Evolutionary conservation across 2,329 filamentous ascomycete genomes (phyloP).

Genomic region (Epichloe gansuensis): DNA sequence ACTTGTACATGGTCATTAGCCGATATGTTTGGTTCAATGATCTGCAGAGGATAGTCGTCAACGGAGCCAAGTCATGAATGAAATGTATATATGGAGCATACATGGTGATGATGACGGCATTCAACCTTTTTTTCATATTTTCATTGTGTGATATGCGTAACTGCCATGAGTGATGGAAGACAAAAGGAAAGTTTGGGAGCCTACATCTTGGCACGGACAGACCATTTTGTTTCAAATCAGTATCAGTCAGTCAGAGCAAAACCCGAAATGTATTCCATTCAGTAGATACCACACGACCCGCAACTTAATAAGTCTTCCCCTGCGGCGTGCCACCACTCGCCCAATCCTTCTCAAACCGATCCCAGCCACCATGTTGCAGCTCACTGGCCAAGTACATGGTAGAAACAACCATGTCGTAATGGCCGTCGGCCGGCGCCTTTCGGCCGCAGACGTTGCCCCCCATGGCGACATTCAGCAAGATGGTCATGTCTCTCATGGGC

Average conservation of each 20-base stretch:
- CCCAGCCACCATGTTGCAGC: slow-evolving; percentile 40
- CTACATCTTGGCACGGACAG: background rate
- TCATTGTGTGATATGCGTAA: background rate
- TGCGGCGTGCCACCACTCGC: slow-evolving; percentile 12
- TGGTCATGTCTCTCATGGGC: slow-evolving; percentile 40
- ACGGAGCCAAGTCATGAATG: background rate
- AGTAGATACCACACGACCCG: too few species aligned
- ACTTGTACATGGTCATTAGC: slow-evolving; percentile 25
- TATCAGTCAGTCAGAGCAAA: too few species aligned
- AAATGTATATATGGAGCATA: background rate
- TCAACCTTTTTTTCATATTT: background rate
- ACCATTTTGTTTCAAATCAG: too few species aligned
- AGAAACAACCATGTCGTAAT: slow-evolving; percentile 44
- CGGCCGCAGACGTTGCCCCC: slow-evolving; percentile 45
- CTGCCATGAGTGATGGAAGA: too few species aligned
- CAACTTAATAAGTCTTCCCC: slow-evolving; percentile 19
- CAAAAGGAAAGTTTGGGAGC: background rate
- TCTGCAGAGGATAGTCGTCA: slow-evolving; percentile 8
- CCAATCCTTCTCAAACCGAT: slow-evolving; percentile 39
- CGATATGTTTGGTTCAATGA: slow-evolving; percentile 29
- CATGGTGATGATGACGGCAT: background rate
- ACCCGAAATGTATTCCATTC: too few species aligned
- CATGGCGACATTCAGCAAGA: slow-evolving; percentile 50
- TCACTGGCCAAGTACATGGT: slow-evolving; percentile 38
- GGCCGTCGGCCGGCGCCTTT: slow-evolving; percentile 35